These are phyloP conservation scores for Glycine latifolia DNA, from an alignment of 306 rosid genomes.

Conservation along the genomic window DNA sequence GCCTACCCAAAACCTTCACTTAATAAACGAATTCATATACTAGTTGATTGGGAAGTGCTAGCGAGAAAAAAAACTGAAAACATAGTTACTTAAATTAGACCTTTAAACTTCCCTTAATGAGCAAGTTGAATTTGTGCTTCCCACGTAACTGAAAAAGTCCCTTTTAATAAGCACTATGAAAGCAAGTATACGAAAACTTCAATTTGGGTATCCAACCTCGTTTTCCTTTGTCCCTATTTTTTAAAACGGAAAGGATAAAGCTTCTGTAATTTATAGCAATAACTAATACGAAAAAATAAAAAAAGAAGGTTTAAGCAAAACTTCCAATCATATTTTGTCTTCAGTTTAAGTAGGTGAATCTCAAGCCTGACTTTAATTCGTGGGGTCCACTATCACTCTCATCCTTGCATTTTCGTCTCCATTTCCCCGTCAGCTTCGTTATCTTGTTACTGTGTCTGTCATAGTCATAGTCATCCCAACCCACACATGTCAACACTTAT, in stretches of 20 bases:
- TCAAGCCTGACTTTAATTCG: constrained; percentile 47
- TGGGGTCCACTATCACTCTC: constrained; percentile 56
- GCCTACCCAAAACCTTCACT: neutral
- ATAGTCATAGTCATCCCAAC: constrained; percentile 55
- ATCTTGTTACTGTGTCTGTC: constrained; percentile 42
- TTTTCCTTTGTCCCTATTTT: constrained; percentile 28
- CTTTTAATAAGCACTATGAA: constrained; percentile 31
- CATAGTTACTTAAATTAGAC: neutral
- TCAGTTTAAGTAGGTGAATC: constrained; percentile 47
- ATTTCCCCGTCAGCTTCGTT: constrained; percentile 38
- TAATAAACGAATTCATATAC: neutral
- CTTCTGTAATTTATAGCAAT: constrained; percentile 35
- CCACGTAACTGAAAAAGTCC: constrained; percentile 42
- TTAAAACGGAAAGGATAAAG: constrained; percentile 41
- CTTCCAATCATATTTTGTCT: constrained; percentile 12
- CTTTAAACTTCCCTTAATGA: constrained; percentile 29
- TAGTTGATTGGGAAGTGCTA: neutral
- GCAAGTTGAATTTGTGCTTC: constrained; percentile 48
- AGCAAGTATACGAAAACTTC: constrained; percentile 42
- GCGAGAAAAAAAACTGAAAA: constrained; percentile 15
- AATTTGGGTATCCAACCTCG: constrained; percentile 8
- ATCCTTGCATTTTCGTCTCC: constrained; percentile 41
- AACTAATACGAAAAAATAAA: constrained; percentile 12
- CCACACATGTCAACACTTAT: constrained; percentile 53
- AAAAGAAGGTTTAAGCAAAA: constrained; percentile 37